phyloP scores from a whole-genome alignment of 164 flowering plant genomes.

The Liriodendron chinense region DNA sequence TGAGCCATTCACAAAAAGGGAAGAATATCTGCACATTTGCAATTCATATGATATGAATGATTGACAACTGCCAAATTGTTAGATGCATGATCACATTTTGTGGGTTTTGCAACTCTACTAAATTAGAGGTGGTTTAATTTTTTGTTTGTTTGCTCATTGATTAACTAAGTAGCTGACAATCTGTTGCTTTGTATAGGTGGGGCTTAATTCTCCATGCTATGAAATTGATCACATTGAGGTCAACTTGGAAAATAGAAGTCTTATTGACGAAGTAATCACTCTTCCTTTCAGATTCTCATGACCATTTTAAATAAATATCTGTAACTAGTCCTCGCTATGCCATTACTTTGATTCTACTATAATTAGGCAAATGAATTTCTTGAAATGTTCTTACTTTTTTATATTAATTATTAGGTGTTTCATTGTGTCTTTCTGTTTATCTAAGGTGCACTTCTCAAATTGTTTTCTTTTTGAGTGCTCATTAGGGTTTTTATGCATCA shows the following conservation, averaged over 20 bases:
- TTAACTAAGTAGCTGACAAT: constrained; percentile 3
- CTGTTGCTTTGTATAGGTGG: constrained; percentile 34
- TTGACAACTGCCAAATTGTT: too few species aligned
- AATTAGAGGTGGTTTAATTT: neutral
- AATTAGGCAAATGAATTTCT: too few species aligned
- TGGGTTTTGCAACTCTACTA: neutral
- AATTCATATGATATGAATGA: too few species aligned
- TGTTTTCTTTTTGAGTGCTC: neutral
- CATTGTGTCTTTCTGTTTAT: neutral
- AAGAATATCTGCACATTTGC: too few species aligned
- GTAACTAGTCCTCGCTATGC: too few species aligned
- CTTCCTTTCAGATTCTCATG: constrained; percentile 4
- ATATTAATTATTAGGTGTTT: neutral
- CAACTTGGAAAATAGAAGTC: constrained; percentile 40
- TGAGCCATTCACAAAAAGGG: too few species aligned
- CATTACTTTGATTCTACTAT: too few species aligned
- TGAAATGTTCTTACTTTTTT: neutral
- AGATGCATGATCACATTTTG: neutral
- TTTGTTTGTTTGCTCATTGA: constrained; percentile 1
- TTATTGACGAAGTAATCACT: constrained; percentile 59
- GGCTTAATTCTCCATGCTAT: constrained; percentile 42
- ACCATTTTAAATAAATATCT: too few species aligned
- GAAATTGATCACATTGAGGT: constrained; percentile 48
- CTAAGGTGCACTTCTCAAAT: neutral
- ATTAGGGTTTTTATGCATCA: too few species aligned